Percentiles rank a stretch among this genome's conserved stretches.
Evolutionary conservation across 1,284 basidiomycete genomes (phyloP).

Genomic region (Cryptococcus neoformans): DNA sequence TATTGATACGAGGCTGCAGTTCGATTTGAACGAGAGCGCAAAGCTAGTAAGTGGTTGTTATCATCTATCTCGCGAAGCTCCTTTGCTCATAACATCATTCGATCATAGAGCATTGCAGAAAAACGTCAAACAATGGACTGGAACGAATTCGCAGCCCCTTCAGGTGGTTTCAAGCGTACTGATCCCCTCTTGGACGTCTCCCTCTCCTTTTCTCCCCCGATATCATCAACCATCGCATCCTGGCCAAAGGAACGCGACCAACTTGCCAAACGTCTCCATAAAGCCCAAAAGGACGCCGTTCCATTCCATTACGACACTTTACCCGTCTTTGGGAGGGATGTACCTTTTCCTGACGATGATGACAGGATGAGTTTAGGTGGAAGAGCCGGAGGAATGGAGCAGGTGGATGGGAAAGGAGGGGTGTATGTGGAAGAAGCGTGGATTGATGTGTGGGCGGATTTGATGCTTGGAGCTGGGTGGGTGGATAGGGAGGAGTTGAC

Average conservation of each 20-base stretch:
- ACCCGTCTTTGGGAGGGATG: constrained; percentile 56
- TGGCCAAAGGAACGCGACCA: constrained; percentile 73
- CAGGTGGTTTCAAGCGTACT: constrained; percentile 69
- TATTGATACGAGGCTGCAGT: constrained; percentile 64
- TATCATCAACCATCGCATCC: constrained; percentile 61
- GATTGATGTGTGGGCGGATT: constrained; percentile 79
- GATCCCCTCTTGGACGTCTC: constrained; percentile 71
- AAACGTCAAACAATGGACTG: constrained; percentile 78
- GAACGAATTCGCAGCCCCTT: constrained; percentile 69
- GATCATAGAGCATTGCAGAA: constrained; percentile 59
- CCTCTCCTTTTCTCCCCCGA: constrained; percentile 65
- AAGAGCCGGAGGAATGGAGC: constrained; percentile 30
- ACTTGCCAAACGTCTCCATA: constrained; percentile 71
- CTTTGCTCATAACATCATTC: not conserved
- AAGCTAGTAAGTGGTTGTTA: constrained; percentile 58
- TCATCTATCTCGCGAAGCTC: not conserved
- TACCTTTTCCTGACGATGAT: constrained; percentile 5
- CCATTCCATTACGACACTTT: constrained; percentile 81
- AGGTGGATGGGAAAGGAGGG: constrained; percentile 1
- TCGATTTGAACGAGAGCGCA: constrained; percentile 82
- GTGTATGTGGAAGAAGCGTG: constrained; percentile 71
- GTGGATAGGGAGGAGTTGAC: constrained; percentile 68
- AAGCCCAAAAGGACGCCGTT: constrained; percentile 72
- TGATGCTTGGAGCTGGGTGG: constrained; percentile 76
- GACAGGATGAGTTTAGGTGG: not conserved